Percentiles rank a stretch among this genome's conserved stretches.
phyloP scores from a whole-genome alignment of 202 grass and related monocot species.

The Cymbopogon flexuosus region DNA sequence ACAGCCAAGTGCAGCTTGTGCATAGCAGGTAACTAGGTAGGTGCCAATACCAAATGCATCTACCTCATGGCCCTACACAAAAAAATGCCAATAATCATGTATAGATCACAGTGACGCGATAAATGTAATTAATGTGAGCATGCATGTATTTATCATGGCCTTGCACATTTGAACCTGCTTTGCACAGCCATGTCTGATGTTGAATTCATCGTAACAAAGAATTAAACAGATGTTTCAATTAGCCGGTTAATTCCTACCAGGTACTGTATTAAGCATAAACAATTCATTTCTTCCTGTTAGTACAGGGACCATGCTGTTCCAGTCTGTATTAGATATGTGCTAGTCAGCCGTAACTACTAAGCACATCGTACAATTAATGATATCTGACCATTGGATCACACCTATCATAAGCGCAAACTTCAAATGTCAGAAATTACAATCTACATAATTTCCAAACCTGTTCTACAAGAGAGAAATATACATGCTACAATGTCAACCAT shows the following conservation, averaged over 20 bases:
- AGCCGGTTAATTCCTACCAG: no score
- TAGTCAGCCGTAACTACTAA: background rate
- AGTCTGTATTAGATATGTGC: conserved; percentile 6
- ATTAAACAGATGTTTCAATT: no score
- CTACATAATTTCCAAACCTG: background rate
- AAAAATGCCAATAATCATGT: no score
- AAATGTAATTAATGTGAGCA: no score
- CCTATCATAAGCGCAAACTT: background rate
- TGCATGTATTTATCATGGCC: no score
- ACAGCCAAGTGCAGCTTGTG: conserved; percentile 54
- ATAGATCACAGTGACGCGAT: no score
- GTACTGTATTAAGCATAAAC: background rate
- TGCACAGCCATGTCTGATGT: no score
- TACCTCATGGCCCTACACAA: no score
- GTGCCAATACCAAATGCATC: no score
- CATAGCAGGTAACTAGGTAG: no score
- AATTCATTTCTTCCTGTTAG: background rate
- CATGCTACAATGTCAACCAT: background rate
- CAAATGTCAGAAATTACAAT: background rate
- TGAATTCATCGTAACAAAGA: no score
- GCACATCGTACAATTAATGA: background rate
- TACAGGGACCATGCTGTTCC: background rate
- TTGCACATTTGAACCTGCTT: no score
- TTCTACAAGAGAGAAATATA: background rate
- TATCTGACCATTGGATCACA: background rate